Base-by-base conservation (phyloP, 2,329 filamentous ascomycete species). In the Colletotrichum acutatum region DNA sequence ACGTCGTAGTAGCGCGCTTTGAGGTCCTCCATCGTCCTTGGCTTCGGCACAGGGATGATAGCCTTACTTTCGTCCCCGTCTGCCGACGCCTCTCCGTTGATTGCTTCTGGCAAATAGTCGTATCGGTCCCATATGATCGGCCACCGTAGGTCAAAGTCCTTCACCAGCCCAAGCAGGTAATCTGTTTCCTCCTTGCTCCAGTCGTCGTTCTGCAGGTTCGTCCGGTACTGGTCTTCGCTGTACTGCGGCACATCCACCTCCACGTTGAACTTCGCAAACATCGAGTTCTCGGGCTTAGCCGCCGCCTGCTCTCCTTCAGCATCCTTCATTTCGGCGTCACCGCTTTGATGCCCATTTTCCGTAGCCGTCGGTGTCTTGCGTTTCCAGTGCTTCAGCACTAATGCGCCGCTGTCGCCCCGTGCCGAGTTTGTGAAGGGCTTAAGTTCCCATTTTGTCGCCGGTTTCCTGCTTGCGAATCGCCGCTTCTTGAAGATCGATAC, bases 141-240 rank as follows among this genome's bases (percentile, higher is more conserved):
- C 95, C 97, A 99, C 76, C 97, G 92, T 73, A 98, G 88, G 79
- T 97, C 95, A 79, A 92, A 98, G 59, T 95, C 93, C 70, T 88
- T 88, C 16, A 91, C 94, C 46, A 96, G 81, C 3, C 90, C 86
- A 80, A 98, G 89, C 75, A 99, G 84, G 79, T 98, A 98, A 80
- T 98, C 95, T 9, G 97, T 99, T 83, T 99, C 97, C 78, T 97
- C 93, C 78, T 93, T 94, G 16, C 93, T 92, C 97, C 97, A 99
- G 77, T 96, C 92, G 16, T 90, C 86, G 79, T 88, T 93, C 77
- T 91, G 89, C 63, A 99, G 83, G 74, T 93, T 90, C 70, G 90
- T 87, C 73, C 92, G 89, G 83, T 99, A 99, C 80, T 97, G 93
- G 75, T 95, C 94, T 75, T 97, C 93, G 74, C 90, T 95, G 82